Percentiles rank a stretch among this genome's conserved stretches.
phyloP scores from a whole-genome alignment of 164 flowering plant genomes.

The Santalum album region DNA sequence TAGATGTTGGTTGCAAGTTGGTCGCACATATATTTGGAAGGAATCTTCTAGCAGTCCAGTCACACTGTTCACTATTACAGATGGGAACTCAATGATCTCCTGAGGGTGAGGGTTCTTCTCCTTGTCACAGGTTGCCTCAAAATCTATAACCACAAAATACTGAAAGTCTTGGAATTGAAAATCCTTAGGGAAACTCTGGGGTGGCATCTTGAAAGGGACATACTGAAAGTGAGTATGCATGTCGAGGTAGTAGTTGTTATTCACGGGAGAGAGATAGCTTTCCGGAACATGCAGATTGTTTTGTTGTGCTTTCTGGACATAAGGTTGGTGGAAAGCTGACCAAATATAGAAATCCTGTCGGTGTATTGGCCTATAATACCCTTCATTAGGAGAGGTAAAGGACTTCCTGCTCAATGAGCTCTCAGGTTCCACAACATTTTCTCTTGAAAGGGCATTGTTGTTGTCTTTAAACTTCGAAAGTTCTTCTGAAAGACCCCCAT shows the following conservation, averaged over 20 bases:
- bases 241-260: slow-evolving; percentile 23
- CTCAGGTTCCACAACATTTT: neutral
- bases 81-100: slow-evolving; percentile 95
- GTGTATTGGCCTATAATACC: neutral
- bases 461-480: neutral
- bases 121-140: slow-evolving; percentile 96
- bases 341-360: neutral
- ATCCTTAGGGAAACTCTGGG: slow-evolving; percentile 40
- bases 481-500: neutral
- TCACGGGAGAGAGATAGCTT: slow-evolving; percentile 30
- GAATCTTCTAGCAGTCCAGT: slow-evolving; percentile 79
- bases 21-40: slow-evolving; percentile 83
- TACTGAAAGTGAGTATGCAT: slow-evolving; percentile 38
- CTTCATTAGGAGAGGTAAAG: neutral
- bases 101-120: slow-evolving; percentile 78
- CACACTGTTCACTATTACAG: slow-evolving; percentile 73
- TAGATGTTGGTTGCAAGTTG: slow-evolving; percentile 65
- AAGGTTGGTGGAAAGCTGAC: slow-evolving; percentile 37
- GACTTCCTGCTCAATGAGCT: neutral
- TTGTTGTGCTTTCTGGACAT: slow-evolving; percentile 40
- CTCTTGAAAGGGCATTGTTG: neutral
- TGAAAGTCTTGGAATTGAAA: slow-evolving; percentile 70
- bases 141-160: slow-evolving; percentile 93
- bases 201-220: slow-evolving; percentile 34
- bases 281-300: slow-evolving; percentile 33